Evolutionary conservation across 768 basidiomycete genomes (phyloP), one percentile per base, ranked within the genome.

Genomic region (Lactifluus piperatus): DNA sequence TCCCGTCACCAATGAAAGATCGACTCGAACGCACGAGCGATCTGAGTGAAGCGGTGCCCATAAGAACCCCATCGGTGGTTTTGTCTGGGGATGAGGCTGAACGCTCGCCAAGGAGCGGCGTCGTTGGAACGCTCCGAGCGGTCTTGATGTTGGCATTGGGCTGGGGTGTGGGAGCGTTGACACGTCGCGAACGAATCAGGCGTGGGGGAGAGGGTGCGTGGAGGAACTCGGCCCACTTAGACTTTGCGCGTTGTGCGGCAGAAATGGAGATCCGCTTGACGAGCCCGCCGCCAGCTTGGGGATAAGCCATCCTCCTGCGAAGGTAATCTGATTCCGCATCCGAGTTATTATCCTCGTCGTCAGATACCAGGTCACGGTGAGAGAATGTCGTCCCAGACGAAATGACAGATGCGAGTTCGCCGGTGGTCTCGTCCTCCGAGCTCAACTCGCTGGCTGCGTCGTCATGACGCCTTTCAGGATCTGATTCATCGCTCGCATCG

Each of bases 371-470:
- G 50, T 56, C 54, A 22, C 18, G 54, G 34, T 45, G 64, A 62
- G 45, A 64, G 61, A 18, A 78, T 1, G 78, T 80, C 1, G 76
- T 79, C 5, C 71, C 72, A 13, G 82, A 81, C 4, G 79, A 88
- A 27, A 74, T 76, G 54, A 82, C 66, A 3, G 85, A 86, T 11
- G 73, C 76, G 0, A 75, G 77, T 64, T 84, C 79, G 18, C 67
- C 71, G 14, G 46, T 55, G 34, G 66, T 74, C 3, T 67, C 73
- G n/a, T 77, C 76, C 18, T 77, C 78, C 7, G 64, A 65, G 36
- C 62, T 65, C 16, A 49, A 46, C 7, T 55, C 51, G 24, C 57
- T 57, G 29, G 18, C 47, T 14, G n/a, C 30, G 36, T 39, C 27
- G 36, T 63, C 62, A 5, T 72, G 76, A 8, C 68, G 68, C 37